These are phyloP conservation scores for Phanerochaete sordida DNA, from an alignment of 768 basidiomycete genomes.

Conservation along the genomic window DNA sequence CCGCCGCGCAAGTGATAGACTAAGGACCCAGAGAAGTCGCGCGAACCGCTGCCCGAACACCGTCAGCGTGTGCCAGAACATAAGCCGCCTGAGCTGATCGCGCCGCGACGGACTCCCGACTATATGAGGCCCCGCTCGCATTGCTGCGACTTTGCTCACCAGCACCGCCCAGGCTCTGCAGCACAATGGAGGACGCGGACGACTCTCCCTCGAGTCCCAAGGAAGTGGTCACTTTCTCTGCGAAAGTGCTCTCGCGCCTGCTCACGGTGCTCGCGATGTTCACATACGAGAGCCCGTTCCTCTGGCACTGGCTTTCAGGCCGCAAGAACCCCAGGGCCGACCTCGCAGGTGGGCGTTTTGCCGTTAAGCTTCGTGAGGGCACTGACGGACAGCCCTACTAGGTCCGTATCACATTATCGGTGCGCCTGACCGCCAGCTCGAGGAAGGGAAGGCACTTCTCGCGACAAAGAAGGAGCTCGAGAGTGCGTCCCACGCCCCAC, in stretches of 20 bases:
- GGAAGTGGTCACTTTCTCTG: not conserved
- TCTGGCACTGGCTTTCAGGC: conserved; percentile 5
- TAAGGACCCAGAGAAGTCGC: no score
- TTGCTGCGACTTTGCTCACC: no score
- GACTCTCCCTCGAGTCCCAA: not conserved
- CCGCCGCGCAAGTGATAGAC: no score
- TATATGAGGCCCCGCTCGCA: no score
- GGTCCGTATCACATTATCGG: conserved; percentile 21
- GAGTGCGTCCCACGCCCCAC: not conserved
- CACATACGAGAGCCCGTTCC: conserved; percentile 1
- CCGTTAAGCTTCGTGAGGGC: no score
- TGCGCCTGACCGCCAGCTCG: conserved; percentile 18
- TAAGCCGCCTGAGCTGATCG: no score
- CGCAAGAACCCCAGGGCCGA: conserved; percentile 6
- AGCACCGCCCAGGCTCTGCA: no score
- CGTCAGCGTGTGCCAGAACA: no score
- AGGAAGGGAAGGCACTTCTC: conserved; percentile 23
- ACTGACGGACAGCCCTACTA: no score
- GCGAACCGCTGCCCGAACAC: no score
- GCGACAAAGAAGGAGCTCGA: conserved; percentile 6
- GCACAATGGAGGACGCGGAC: no score
- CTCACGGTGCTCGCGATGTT: not conserved
- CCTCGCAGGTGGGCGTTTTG: conserved; percentile 8
- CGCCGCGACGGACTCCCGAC: no score
- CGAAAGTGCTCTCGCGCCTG: not conserved